phyloP scores from a whole-genome alignment of 805 yeast species.

The Suhomyces kilbournensis region DNA sequence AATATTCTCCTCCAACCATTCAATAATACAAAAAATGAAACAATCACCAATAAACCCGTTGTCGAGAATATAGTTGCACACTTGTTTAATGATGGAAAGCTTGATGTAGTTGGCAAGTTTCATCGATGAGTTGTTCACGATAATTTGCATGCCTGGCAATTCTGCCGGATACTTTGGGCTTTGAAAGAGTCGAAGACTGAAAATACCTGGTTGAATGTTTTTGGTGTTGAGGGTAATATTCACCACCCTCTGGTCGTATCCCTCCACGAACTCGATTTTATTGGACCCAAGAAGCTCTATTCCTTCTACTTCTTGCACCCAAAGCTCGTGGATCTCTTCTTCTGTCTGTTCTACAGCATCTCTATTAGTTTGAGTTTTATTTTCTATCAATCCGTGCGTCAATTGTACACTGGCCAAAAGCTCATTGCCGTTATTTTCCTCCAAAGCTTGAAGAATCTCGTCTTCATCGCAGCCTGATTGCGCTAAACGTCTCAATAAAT shows the following conservation, averaged over 20 bases:
- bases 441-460: slow-evolving; percentile 52
- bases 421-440: slow-evolving; percentile 43
- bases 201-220: slow-evolving; percentile 14
- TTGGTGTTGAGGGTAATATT: slow-evolving; percentile 27
- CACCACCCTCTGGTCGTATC: slow-evolving; percentile 27
- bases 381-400: slow-evolving; percentile 35
- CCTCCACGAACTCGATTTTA: slow-evolving; percentile 23
- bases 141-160: slow-evolving; percentile 64
- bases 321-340: slow-evolving; percentile 39
- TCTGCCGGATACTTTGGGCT: slow-evolving; percentile 55
- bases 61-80: slow-evolving; percentile 43
- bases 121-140: slow-evolving; percentile 39
- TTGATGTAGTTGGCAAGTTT: slow-evolving; percentile 71
- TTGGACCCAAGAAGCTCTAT: slow-evolving; percentile 59
- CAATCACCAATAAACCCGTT: slow-evolving; percentile 62
- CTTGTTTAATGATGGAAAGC: slow-evolving; percentile 48
- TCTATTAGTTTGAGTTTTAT: background rate
- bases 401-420: slow-evolving; percentile 48
- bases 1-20: slow-evolving; percentile 72
- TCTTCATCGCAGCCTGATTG: slow-evolving; percentile 71
- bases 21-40: slow-evolving; percentile 63
- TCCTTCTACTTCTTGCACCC: slow-evolving; percentile 78
- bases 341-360: background rate
- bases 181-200: slow-evolving; percentile 25
- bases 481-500: slow-evolving; percentile 53